A percentile compares a stretch with the other conserved stretches of the same genome.
phyloP scores from a whole-genome alignment of 768 basidiomycete genomes.

The Myochromella boudieri region DNA sequence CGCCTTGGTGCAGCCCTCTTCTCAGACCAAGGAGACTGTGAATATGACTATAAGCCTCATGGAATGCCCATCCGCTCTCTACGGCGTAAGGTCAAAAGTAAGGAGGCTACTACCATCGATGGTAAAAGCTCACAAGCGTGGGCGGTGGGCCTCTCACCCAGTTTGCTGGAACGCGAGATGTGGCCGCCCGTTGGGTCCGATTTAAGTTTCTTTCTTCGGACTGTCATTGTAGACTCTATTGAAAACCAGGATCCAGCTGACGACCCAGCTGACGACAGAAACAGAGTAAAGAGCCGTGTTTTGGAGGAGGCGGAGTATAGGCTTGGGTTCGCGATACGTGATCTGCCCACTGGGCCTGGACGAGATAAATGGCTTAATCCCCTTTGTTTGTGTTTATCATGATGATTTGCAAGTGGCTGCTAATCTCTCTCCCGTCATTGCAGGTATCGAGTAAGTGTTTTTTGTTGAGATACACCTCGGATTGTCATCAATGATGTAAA shows the following conservation, averaged over 20 bases:
- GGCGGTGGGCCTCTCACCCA: constrained; percentile 73
- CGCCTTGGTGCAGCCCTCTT: constrained; percentile 74
- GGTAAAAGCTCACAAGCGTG: constrained; percentile 36
- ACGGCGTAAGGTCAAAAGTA: constrained; percentile 25
- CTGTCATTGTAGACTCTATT: constrained; percentile 78
- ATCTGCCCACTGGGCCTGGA: constrained; percentile 62
- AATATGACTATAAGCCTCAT: constrained; percentile 33
- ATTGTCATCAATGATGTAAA: constrained; percentile 24
- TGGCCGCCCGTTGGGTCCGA: constrained; percentile 92
- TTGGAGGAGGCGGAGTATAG: constrained; percentile 69
- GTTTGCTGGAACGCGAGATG: constrained; percentile 66
- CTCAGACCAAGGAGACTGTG: constrained; percentile 63
- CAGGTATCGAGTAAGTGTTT: constrained; percentile 49
- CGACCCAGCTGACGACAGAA: constrained; percentile 26
- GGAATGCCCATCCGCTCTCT: constrained; percentile 33
- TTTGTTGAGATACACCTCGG: constrained; percentile 6
- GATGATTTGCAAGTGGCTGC: neutral
- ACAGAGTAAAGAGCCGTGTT: constrained; percentile 23
- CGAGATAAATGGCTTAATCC: constrained; percentile 83
- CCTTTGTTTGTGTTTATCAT: constrained; percentile 53
- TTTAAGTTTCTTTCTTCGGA: constrained; percentile 77
- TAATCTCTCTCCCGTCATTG: constrained; percentile 4
- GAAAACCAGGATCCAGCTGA: constrained; percentile 10
- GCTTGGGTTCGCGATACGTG: constrained; percentile 82
- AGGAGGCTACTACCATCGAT: constrained; percentile 19